Conservation (phyloP, 2,329 filamentous ascomycete genomes). For the Macrophomina tecta region DNA sequence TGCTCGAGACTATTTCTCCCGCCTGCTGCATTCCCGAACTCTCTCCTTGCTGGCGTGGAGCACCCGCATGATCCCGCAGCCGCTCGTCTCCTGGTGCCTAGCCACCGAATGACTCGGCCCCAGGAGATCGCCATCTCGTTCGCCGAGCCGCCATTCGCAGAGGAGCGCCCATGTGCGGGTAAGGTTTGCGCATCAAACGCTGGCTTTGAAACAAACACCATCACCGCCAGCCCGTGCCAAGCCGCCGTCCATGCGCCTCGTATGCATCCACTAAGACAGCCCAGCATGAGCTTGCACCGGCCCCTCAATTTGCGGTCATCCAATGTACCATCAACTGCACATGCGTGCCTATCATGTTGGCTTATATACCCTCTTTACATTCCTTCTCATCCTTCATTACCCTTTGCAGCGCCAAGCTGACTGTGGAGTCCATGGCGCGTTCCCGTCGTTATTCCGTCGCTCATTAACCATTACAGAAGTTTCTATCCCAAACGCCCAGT, state of each 20-base stretch:
- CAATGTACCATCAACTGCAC: background rate
- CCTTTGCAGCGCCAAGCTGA: slow-evolving; percentile 10
- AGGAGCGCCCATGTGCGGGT: slow-evolving; percentile 18
- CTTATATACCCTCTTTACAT: slow-evolving; percentile 16
- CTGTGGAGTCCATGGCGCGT: slow-evolving; percentile 12
- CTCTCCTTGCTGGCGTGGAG: background rate
- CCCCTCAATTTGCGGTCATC: slow-evolving; percentile 11
- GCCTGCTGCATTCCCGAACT: slow-evolving; percentile 1
- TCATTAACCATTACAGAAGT: slow-evolving; percentile 9
- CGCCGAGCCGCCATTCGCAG: background rate
- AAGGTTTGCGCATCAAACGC: slow-evolving; percentile 22
- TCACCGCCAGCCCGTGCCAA: slow-evolving; percentile 11
- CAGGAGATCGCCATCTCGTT: slow-evolving; percentile 18
- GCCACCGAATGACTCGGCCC: background rate
- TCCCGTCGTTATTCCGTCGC: background rate
- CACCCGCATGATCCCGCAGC: background rate
- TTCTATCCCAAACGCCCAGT: slow-evolving; percentile 23
- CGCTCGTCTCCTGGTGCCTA: background rate
- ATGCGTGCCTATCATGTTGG: background rate
- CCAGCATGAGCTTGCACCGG: background rate
- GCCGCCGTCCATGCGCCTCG: slow-evolving; percentile 15
- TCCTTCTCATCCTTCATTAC: slow-evolving; percentile 9
- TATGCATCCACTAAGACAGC: slow-evolving; percentile 1
- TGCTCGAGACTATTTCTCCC: background rate
- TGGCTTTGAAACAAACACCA: slow-evolving; percentile 14